Evolutionary conservation across 257 asterid genomes (phyloP), one percentile per base, ranked within the genome.

Genomic region (Fraxinus pennsylvanica): DNA sequence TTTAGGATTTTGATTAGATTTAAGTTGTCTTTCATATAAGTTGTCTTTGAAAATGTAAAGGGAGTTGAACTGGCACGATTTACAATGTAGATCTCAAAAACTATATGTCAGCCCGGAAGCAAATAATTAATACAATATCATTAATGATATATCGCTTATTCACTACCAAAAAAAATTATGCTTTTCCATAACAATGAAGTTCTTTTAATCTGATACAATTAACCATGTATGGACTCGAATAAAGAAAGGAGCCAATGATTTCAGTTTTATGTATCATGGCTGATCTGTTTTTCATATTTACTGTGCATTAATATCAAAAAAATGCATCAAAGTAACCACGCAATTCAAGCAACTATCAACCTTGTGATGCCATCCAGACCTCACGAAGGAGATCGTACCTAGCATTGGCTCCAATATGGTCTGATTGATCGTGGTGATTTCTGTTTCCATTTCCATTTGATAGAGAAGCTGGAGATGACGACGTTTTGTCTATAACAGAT

Each of bases 301-400:
- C 81, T 74, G 30, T 19, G 19, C 25, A 54, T 52, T 33, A 33
- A 25, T 25, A 17, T 8, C 47, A 30, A 7, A 81, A 81, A 78
- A 38, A 63, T 71, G 79, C 71, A 72, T 17, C 19, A 47, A 66
- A 47, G 66, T 22, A 39, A 66, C 68, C 79, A 74, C 73, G 76
- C 72, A 74, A 6, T 38, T 15, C 45, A 65, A 41, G 75, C 78
- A 74, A 38, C 63, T 66, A 72, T 68, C 36, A 39, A 33, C 41
- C 17, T 76, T 88, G 82, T 39, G 87, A 78, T 68, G 89, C 82
- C 68, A 66, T 85, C 99, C 99, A 95, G 67, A 91, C 96, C 84
- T 93, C 97, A 41, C 97, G 97, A 27, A 93, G 97, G 81, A 93
- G 98, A 71, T 85, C 92, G 72, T 93, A 95, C 90, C 98, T 88